Conservation (phyloP, 2,329 filamentous ascomycete genomes). For the Colletotrichum paranaense region DNA sequence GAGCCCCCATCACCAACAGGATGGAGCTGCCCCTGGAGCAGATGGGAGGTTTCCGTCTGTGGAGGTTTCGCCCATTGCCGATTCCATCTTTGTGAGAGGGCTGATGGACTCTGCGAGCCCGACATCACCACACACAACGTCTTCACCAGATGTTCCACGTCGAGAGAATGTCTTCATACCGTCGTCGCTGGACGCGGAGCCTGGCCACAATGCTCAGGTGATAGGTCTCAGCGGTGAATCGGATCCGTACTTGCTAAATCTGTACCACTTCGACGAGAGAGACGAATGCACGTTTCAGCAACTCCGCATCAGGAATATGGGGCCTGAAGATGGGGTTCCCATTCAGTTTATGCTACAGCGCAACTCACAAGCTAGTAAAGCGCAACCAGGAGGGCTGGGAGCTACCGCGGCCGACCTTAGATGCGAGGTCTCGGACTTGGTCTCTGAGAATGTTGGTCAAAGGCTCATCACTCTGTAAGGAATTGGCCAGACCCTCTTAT, state of each 20-base stretch:
- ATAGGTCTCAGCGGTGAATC: constrained; percentile 30
- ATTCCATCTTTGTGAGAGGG: neutral
- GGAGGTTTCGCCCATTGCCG: neutral
- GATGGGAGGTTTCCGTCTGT: neutral
- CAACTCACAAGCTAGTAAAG: constrained; percentile 22
- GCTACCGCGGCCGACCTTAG: constrained; percentile 4
- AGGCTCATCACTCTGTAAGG: constrained; percentile 21
- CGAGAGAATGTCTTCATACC: neutral
- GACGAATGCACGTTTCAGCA: constrained; percentile 26
- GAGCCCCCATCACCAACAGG: neutral
- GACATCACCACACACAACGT: neutral
- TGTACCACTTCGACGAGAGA: constrained; percentile 22
- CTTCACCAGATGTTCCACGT: neutral
- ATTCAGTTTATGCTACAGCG: constrained; percentile 27
- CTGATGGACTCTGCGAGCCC: neutral
- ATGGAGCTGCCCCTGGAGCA: neutral
- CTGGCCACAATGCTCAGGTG: constrained; percentile 19
- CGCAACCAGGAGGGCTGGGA: constrained; percentile 5
- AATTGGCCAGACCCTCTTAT: neutral
- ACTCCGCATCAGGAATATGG: constrained; percentile 22
- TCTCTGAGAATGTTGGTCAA: constrained; percentile 15
- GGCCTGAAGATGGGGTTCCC: constrained; percentile 10
- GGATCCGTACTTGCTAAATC: constrained; percentile 18
- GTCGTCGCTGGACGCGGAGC: constrained; percentile 5
- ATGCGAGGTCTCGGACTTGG: constrained; percentile 1